Conservation (phyloP, 2,329 filamentous ascomycete species). For the Colletotrichum shisoi region DNA sequence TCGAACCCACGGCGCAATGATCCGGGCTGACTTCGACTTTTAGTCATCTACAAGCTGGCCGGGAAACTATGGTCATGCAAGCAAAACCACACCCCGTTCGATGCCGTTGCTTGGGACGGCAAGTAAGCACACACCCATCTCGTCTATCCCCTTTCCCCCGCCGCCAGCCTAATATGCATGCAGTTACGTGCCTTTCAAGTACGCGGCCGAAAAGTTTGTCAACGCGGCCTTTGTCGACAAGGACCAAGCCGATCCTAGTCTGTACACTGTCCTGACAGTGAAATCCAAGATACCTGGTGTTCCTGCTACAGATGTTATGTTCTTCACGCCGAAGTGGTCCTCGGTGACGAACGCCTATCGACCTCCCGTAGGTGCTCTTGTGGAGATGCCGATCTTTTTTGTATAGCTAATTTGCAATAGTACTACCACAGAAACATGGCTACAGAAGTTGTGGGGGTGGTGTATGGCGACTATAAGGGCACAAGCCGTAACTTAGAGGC, state of each 20-base stretch:
- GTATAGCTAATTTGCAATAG: constrained; percentile 32
- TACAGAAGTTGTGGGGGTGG: constrained; percentile 59
- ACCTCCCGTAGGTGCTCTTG: constrained; percentile 50
- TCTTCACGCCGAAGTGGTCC: constrained; percentile 70
- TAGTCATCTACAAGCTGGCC: constrained; percentile 65
- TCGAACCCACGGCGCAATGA: background rate
- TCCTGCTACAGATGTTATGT: constrained; percentile 67
- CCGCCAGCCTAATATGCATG: background rate
- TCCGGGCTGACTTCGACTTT: constrained; percentile 4
- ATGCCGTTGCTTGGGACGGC: constrained; percentile 73
- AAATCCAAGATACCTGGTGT: constrained; percentile 62
- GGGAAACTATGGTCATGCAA: constrained; percentile 66
- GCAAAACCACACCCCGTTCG: constrained; percentile 69
- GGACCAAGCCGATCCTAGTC: constrained; percentile 69
- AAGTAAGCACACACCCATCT: constrained; percentile 58
- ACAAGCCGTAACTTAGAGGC: constrained; percentile 44
- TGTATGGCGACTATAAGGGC: constrained; percentile 46
- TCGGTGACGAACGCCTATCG: constrained; percentile 65
- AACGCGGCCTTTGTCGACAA: constrained; percentile 64
- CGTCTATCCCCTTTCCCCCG: constrained; percentile 48
- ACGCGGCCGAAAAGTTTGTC: constrained; percentile 62
- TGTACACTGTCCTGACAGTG: constrained; percentile 68
- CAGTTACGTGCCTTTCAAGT: constrained; percentile 54
- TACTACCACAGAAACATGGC: constrained; percentile 68
- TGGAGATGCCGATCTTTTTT: background rate